These are phyloP conservation scores for Chaetomium cochliodes DNA, from an alignment of 495 filamentous ascomycete species.

Conservation along the genomic window DNA sequence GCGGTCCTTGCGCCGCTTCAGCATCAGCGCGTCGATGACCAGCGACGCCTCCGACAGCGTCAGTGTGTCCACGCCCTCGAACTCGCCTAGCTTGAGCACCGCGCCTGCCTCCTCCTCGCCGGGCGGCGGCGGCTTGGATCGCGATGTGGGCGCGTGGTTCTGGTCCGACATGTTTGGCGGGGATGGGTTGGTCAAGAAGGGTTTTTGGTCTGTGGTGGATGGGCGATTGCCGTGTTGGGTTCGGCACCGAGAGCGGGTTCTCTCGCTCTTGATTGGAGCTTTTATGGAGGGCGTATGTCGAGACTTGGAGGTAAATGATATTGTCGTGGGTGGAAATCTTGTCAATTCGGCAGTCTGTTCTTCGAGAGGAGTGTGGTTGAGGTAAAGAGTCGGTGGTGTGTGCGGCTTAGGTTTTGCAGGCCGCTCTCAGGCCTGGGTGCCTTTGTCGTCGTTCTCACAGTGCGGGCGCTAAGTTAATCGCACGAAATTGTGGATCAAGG, in stretches of 20 bases:
- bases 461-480: neutral
- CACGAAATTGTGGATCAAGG: slow-evolving; percentile 7
- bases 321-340: neutral
- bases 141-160: slow-evolving; percentile 56
- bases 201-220: neutral
- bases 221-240: neutral
- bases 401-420: neutral
- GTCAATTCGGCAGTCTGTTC: neutral
- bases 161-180: slow-evolving; percentile 34
- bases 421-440: neutral
- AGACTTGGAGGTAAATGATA: neutral
- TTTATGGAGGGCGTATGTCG: neutral
- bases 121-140: slow-evolving; percentile 66
- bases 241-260: neutral
- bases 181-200: neutral
- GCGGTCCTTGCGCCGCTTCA: slow-evolving; percentile 63
- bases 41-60: slow-evolving; percentile 88
- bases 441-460: slow-evolving; percentile 9
- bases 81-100: slow-evolving; percentile 84
- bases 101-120: slow-evolving; percentile 86
- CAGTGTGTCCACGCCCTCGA: slow-evolving; percentile 81
- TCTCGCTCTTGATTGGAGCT: neutral
- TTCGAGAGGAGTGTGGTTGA: neutral
- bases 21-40: slow-evolving; percentile 81
- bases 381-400: neutral